These are phyloP conservation scores for Colletotrichum sublineola DNA, from an alignment of 2,329 filamentous ascomycete genomes.

Conservation along the genomic window DNA sequence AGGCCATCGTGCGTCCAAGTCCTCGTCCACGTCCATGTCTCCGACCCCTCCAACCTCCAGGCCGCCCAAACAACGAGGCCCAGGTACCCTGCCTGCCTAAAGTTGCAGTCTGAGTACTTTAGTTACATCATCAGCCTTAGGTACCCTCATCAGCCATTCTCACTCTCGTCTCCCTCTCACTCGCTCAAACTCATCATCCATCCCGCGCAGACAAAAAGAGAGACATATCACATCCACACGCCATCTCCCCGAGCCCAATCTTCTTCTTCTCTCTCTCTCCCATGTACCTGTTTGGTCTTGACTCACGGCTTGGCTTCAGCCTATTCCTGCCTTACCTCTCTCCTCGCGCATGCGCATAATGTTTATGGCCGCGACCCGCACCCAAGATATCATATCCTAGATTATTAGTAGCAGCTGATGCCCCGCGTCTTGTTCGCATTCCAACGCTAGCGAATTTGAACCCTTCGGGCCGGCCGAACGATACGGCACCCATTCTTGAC, in stretches of 20 bases:
- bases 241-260: constrained; percentile 6
- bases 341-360: constrained; percentile 30
- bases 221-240: constrained; percentile 14
- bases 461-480: neutral
- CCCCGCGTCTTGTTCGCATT: constrained; percentile 23
- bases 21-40: neutral
- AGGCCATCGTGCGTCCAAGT: constrained; percentile 12
- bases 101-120: constrained; percentile 39
- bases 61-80: constrained; percentile 7
- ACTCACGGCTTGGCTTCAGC: constrained; percentile 39
- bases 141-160: too few relatives aligned
- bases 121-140: constrained; percentile 37
- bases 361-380: constrained; percentile 27
- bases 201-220: constrained; percentile 2
- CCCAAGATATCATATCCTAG: constrained; percentile 12
- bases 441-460: constrained; percentile 14
- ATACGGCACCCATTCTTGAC: neutral
- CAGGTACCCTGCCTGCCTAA: constrained; percentile 32
- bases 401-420: constrained; percentile 32
- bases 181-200: neutral
- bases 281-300: constrained; percentile 14
- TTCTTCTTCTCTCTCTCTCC: neutral
- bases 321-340: constrained; percentile 36
- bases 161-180: neutral
- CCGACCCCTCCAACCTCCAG: constrained; percentile 36